Conservation (phyloP, 768 basidiomycete genomes). For the Termitomyces sp. region DNA sequence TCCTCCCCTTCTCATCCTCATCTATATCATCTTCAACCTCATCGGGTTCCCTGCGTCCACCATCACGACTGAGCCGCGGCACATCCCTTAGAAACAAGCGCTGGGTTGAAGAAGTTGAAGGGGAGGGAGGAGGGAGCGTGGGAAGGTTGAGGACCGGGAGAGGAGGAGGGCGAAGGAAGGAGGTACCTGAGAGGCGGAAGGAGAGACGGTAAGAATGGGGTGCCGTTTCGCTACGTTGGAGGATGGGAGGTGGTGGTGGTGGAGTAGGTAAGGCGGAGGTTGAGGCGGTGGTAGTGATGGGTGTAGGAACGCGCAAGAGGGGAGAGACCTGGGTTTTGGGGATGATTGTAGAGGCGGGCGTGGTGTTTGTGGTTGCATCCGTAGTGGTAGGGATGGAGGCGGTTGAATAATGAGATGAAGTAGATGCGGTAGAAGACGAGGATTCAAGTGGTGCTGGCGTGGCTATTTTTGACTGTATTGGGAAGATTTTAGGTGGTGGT, state of each 20-base stretch:
- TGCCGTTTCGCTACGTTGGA: constrained; percentile 10
- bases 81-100: constrained; percentile 39
- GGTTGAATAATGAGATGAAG: neutral
- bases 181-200: constrained; percentile 12
- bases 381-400: neutral
- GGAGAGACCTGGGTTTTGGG: neutral
- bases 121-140: constrained; percentile 28
- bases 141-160: constrained; percentile 45
- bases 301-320: neutral
- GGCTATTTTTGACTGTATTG: neutral
- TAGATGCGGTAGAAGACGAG: neutral
- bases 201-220: constrained; percentile 7
- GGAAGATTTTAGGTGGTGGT: neutral
- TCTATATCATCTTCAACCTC: constrained; percentile 14
- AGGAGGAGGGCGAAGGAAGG: constrained; percentile 22
- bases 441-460: neutral
- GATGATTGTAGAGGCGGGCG: neutral
- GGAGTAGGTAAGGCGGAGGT: neutral
- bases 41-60: neutral
- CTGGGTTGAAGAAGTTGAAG: neutral
- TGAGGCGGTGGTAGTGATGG: neutral
- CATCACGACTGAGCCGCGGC: constrained; percentile 40
- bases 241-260: constrained; percentile 2
- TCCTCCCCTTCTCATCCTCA: constrained; percentile 9
- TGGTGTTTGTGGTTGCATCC: neutral